A percentile compares a stretch with the other conserved stretches of the same genome.
Conservation (phyloP, 2,329 filamentous ascomycete genomes). For the Fusarium tanahbumbuense region DNA sequence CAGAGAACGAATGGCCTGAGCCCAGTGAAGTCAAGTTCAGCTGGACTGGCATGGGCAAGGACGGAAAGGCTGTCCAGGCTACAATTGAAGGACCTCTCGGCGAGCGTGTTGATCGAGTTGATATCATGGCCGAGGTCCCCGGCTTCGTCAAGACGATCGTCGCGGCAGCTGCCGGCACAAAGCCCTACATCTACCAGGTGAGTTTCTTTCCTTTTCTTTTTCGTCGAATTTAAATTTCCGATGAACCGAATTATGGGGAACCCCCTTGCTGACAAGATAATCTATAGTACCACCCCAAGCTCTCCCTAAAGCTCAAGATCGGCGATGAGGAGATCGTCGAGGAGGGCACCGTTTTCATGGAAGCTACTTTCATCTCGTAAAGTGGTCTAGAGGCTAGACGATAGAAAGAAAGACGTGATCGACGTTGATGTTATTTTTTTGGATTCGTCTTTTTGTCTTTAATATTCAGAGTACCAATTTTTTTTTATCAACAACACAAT, state of each 20-base stretch:
- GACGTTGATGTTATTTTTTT: background rate
- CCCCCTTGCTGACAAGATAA: conserved; percentile 26
- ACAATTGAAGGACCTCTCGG: conserved; percentile 76
- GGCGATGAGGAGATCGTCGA: conserved; percentile 83
- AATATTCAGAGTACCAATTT: conserved; percentile 33
- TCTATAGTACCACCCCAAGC: conserved; percentile 74
- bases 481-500: background rate
- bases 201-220: conserved; percentile 39
- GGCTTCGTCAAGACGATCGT: conserved; percentile 96
- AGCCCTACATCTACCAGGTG: conserved; percentile 98
- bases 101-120: conserved; percentile 78
- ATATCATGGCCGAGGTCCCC: conserved; percentile 96
- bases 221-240: conserved; percentile 31
- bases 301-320: conserved; percentile 84
- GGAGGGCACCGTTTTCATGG: conserved; percentile 82
- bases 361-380: conserved; percentile 95
- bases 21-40: conserved; percentile 79
- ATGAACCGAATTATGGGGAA: conserved; percentile 12
- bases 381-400: conserved; percentile 40
- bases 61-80: conserved; percentile 78
- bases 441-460: conserved; percentile 9
- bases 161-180: conserved; percentile 86
- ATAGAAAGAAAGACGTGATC: conserved; percentile 2
- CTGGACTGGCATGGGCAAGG: conserved; percentile 83
- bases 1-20: conserved; percentile 88